These are phyloP conservation scores for Cyclospora cayetanensis DNA, from an alignment of 169 alveolate genomes.

Conservation along the genomic window DNA sequence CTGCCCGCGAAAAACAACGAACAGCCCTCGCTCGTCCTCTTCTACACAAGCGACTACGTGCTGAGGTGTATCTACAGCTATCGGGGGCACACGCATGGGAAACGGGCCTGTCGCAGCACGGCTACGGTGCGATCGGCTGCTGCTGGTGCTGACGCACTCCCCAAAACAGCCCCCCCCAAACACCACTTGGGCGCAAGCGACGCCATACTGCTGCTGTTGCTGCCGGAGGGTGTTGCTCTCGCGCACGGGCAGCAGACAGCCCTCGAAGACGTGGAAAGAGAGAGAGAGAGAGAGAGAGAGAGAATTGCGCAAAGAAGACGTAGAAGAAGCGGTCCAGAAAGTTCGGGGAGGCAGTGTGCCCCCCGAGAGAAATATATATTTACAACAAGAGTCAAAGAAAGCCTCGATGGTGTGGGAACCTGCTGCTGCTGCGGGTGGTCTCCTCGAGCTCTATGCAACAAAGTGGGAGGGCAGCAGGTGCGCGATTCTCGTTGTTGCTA, in stretches of 20 bases:
- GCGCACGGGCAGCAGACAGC: not conserved
- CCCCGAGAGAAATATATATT: no score
- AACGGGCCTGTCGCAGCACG: not conserved
- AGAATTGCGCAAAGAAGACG: not conserved
- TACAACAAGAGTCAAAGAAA: no score
- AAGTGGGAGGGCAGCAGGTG: not conserved
- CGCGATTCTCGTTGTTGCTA: not conserved
- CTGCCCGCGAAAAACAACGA: not conserved
- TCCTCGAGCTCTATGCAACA: not conserved
- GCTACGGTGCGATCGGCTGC: not conserved
- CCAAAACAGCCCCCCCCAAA: not conserved
- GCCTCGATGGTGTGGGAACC: no score
- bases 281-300: not conserved
- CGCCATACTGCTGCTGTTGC: not conserved
- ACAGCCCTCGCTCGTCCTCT: no score
- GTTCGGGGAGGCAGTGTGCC: not conserved
- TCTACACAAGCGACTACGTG: no score
- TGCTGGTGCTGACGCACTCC: not conserved
- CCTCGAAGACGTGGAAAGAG: not conserved
- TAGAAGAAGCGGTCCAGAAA: not conserved
- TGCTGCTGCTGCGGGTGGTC: not conserved
- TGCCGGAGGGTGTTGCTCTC: not conserved
- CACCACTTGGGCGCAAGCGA: not conserved
- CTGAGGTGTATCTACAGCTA: not conserved
- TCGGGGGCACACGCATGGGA: not conserved